Evolutionary conservation across 73 alveolate species (phyloP), one percentile per base, ranked within the genome.

Genomic region (Paramecium biaurelia): DNA sequence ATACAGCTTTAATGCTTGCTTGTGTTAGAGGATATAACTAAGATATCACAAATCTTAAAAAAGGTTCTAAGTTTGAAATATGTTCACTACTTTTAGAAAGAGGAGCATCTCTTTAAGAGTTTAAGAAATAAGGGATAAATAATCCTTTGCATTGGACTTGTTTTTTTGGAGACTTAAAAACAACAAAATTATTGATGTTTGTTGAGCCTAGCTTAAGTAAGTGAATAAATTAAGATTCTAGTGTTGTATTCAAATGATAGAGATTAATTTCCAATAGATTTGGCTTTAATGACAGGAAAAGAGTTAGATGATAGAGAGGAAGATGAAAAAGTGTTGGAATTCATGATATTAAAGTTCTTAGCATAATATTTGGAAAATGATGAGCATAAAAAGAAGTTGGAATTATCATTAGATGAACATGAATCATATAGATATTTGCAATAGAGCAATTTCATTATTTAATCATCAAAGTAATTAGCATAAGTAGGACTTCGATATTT

Each of bases 121-220:
- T 12, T 12, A 63, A 63, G 45, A 63, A 26, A 63, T 7, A 26
- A 10, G 84, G 84, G 9, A 63, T 63, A 63, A 63, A 63, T 18
- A 63, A 63, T 26, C 84, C 84, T 30, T 63, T 63, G 24, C 84
- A 63, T 63, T 63, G 84, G 84, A 63, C 84, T 63, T 63, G 84
- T 32, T 63, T 26, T 63, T 63, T 63, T 10, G 84, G 84, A 26
- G 84, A 63, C 45, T 30, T 30, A 26, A 26, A 30, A 30, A 63
- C 84, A 30, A 32, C 84, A 12, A 63, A 26, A 24, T 63, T 63
- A 26, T 32, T 63, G 45, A 63, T 63, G 84, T 32, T 30, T 30
- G 45, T 63, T 10, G 84, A 63, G 24, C 45, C 84, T 30, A 63
- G 84, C 49, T 63, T 63, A 63, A 63, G 84, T 63, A 63, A 30